phyloP scores from a whole-genome alignment of 495 filamentous ascomycete genomes.

The Hypoxylon subgilvum region DNA sequence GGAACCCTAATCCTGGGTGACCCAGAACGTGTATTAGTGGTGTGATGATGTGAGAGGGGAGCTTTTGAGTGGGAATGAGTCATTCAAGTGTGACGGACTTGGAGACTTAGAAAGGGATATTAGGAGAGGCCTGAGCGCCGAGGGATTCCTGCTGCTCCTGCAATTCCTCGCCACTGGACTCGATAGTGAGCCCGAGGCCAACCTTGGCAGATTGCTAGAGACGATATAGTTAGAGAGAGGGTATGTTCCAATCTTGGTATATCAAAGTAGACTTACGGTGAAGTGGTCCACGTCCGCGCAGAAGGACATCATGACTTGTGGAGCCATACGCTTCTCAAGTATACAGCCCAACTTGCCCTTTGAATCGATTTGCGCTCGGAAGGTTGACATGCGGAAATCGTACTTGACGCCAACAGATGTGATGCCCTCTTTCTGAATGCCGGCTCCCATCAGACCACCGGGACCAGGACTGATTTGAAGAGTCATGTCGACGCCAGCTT shows the following conservation, averaged over 20 bases:
- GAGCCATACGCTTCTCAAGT: constrained; percentile 92
- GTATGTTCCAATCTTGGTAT: background rate
- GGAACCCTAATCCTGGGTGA: constrained; percentile 3
- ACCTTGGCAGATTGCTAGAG: constrained; percentile 90
- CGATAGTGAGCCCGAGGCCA: constrained; percentile 91
- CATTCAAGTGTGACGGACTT: constrained; percentile 28
- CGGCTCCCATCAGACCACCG: constrained; percentile 71
- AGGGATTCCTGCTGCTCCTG: constrained; percentile 84
- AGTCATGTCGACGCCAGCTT: constrained; percentile 94
- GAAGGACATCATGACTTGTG: constrained; percentile 88
- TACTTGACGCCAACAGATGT: constrained; percentile 96
- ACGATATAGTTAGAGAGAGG: constrained; percentile 41
- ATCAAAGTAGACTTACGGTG: constrained; percentile 68
- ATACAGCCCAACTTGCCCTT: constrained; percentile 90
- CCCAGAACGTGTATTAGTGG: constrained; percentile 22
- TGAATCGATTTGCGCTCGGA: constrained; percentile 94
- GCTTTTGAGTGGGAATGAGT: constrained; percentile 31
- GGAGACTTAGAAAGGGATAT: constrained; percentile 62
- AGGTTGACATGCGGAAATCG: constrained; percentile 92
- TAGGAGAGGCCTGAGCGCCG: constrained; percentile 52
- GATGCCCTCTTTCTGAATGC: constrained; percentile 78
- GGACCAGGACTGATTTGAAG: constrained; percentile 75
- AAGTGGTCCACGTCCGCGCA: constrained; percentile 96
- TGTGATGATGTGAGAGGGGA: constrained; percentile 33
- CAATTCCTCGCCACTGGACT: constrained; percentile 85